Evolutionary conservation across 345 rosid species (phyloP), one percentile per base, ranked within the genome.

Genomic region (Streptanthus diversifolius): DNA sequence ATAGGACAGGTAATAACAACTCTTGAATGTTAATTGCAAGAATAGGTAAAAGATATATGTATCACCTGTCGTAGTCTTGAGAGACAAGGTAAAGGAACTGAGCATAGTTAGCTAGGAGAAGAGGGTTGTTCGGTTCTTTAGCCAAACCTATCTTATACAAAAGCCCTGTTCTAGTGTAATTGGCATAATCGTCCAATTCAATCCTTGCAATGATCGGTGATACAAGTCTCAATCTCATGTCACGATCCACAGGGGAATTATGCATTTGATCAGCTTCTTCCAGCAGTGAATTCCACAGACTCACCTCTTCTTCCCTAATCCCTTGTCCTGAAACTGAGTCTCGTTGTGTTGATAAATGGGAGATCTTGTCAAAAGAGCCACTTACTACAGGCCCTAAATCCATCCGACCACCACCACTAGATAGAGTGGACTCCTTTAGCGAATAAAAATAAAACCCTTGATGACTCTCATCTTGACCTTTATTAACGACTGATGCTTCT

Each of bases 71-170:
- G 62, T 82, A 76, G 73, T 87, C 90, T 21, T 45, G 82, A 63
- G 75, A 45, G 10, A 87, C 87, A 5, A 79, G 80, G 85, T 59
- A 76, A 55, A 87, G 91, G 62, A 88, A 92, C 79, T 79, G 91
- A 3, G 91, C 98, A 59, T 88, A 92, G 77, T 90, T 92, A 13
- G 79, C 64, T 3, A 89, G 81, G 57, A 90, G 77, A 54, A 90
- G 83, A 40, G 84, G 73, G 64, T 83, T 85, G 41, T 74, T 45
- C 1, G 98, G 96, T 60, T 90, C 93, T 75, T 80, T 82, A 3
- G 86, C 83, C 32, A 88, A 22, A 32, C 78, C 55, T 76, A 83
- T 82, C 48, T 90, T 90, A 54, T 88, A 87, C 3, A 83, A 25
- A 36, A 87, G 80, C 74, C 82, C 83, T 8, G 89, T 88, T 72